A percentile compares a stretch with the other conserved stretches of the same genome.
Conservation (phyloP, 2,329 filamentous ascomycete genomes). For the Ambrosiella xylebori region DNA sequence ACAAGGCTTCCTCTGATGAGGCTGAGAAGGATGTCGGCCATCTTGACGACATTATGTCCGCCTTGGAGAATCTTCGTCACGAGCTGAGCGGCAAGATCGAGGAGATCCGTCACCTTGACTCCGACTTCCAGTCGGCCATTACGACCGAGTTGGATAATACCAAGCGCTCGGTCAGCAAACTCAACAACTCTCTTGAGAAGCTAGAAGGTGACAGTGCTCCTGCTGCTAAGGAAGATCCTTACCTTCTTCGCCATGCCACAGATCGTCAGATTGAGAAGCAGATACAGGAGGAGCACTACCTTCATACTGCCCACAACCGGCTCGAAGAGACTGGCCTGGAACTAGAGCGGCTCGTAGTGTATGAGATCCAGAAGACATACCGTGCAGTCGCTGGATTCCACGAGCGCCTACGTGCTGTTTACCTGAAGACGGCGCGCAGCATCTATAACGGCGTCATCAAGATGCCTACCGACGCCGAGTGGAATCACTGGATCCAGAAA, state of each 20-base stretch:
- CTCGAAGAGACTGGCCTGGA: constrained; percentile 87
- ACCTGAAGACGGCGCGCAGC: constrained; percentile 60
- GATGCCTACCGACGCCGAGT: constrained; percentile 92
- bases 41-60: constrained; percentile 77
- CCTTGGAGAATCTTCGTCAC: constrained; percentile 67
- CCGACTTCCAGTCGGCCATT: constrained; percentile 93
- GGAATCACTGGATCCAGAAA: constrained; percentile 55
- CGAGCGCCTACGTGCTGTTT: constrained; percentile 75
- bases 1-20: constrained; percentile 63
- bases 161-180: constrained; percentile 54
- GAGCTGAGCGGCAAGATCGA: constrained; percentile 95
- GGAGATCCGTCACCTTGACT: constrained; percentile 84
- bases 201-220: constrained; percentile 55
- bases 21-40: constrained; percentile 81
- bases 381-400: constrained; percentile 83
- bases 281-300: constrained; percentile 91
- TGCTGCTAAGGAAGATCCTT: constrained; percentile 81
- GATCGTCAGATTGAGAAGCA: constrained; percentile 85
- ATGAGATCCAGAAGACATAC: constrained; percentile 95
- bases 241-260: constrained; percentile 67
- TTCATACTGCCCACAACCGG: constrained; percentile 91
- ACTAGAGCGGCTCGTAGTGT: constrained; percentile 87
- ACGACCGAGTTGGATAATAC: constrained; percentile 88
- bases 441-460: constrained; percentile 69
- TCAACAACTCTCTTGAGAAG: constrained; percentile 69